Conservation (phyloP, 495 filamentous ascomycete genomes). For the Aspergillus heteromorphus region DNA sequence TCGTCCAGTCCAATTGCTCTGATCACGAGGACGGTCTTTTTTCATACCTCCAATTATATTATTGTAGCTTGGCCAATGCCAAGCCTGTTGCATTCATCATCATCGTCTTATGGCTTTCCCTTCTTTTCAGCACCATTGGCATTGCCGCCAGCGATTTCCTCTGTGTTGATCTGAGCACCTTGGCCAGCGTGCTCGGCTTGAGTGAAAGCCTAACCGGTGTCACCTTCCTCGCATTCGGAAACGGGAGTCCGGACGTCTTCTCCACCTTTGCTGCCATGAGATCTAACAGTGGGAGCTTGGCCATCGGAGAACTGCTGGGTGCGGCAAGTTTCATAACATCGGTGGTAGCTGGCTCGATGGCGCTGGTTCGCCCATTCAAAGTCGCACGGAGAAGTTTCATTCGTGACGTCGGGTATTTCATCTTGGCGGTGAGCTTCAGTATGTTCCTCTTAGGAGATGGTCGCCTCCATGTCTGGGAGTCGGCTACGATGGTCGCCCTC, state of each 20-base stretch:
- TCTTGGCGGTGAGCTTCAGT: slow-evolving; percentile 79
- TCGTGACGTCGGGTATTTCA: slow-evolving; percentile 90
- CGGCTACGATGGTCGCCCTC: slow-evolving; percentile 80
- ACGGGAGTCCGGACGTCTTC: slow-evolving; percentile 99
- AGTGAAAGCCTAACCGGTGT: slow-evolving; percentile 96
- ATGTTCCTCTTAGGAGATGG: slow-evolving; percentile 87
- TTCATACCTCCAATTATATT: slow-evolving; percentile 87
- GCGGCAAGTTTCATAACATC: slow-evolving; percentile 95
- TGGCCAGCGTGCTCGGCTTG: slow-evolving; percentile 80
- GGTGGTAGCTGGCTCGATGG: slow-evolving; percentile 98
- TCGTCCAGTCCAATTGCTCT: slow-evolving; percentile 71
- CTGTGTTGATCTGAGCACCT: slow-evolving; percentile 91
- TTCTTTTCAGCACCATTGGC: slow-evolving; percentile 96
- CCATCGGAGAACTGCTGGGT: slow-evolving; percentile 91
- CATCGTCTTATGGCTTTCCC: slow-evolving; percentile 74
- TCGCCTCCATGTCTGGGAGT: slow-evolving; percentile 80
- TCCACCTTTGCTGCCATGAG: slow-evolving; percentile 98
- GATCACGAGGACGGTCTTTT: slow-evolving; percentile 88
- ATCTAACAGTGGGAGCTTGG: slow-evolving; percentile 91
- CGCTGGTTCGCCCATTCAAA: slow-evolving; percentile 84
- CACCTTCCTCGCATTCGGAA: slow-evolving; percentile 95
- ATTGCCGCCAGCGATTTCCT: slow-evolving; percentile 98
- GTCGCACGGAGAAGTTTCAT: slow-evolving; percentile 86
- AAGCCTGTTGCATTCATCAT: slow-evolving; percentile 72
- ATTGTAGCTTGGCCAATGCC: slow-evolving; percentile 68